Base-by-base conservation (phyloP, 148 eudicot genomes). In the Spergularia marina region DNA sequence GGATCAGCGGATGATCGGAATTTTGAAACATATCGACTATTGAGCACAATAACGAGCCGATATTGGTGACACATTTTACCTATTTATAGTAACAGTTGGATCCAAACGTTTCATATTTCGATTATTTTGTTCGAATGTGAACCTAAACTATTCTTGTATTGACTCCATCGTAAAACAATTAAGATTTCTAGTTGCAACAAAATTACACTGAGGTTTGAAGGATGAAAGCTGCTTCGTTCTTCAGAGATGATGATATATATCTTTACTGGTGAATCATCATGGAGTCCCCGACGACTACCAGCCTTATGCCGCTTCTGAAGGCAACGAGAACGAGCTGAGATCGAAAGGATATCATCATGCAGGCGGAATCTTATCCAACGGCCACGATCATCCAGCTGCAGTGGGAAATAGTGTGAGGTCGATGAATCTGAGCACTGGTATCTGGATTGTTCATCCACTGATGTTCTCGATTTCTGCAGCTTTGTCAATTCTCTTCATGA, bases 401-500 rank as follows among this genome's bases (percentile, higher is more conserved):
- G 49, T 18, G 21, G 87, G 71, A 47, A 82, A 79, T 40, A 88
- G 86, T 34, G 30, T 90, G 15, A 74, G 84, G 20, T 74, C 84
- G 13, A 74, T 91, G 65, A 83, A 85, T 89, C 79, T 90, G 44
- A 89, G 81, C 36, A 30, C 36, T 30, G 36, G 36, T 30, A 2
- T 30, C 36, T n/a, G 15, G 64, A 10, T 59, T 59, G 64, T 40
- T 94, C 73, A 94, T 14, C 91, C 94, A 74, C 84, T 77, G 75
- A 94, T 85, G 63, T 94, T 94, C 82, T 94, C 98, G 58, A 91
- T 77, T 7, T 83, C 87, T 53, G 91, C 97, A 72, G 82, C 77
- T 83, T 81, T 90, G 86, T 89, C 92, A 84, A 94, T 84, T 84
- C 98, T 84, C 86, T 94, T 94, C 53, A 94, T 82, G 73, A 91